Evolutionary conservation across 2,329 filamentous ascomycete species (phyloP), one percentile per base, ranked within the genome.

Genomic region (Botrytis galanthina): DNA sequence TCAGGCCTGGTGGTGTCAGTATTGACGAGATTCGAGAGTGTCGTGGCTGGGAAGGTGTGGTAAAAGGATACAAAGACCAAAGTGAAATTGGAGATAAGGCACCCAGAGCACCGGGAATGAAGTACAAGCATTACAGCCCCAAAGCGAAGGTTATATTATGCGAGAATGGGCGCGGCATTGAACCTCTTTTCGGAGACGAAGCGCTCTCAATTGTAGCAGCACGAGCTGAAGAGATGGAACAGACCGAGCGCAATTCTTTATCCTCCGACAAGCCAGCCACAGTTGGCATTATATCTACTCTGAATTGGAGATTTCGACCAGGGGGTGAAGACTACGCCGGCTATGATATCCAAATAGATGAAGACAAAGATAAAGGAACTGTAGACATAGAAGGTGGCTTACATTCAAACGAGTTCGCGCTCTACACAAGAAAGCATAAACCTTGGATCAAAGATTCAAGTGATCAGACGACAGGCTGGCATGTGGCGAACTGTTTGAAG

Each of bases 81-180:
- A 89, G 89, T 26, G 89, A 93, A 78, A 86, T 88, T 32, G 91
- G 88, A 8, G 89, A 88, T 69, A 84, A 75, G n/a, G 87, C 87
- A 16, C 96, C 96, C 0, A 87, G 93, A 73, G 96, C 96, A 0
- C 96, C 96, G 0, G 96, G 96, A 1, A 99, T 99, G 96, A 99
- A 99, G 83, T 99, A 99, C 82, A 93, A 96, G 81, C 96, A 99
- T 81, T 99, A 99, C 80, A 97, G 95, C 61, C 96, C 96, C 1
- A 93, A 91, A 81, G 97, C 96, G 1, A 90, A 87, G 63, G 95
- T 99, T 3, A 85, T 97, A 22, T 85, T 98, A 2, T 97, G 94
- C 80, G 93, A 97, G 81, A 83, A 88, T 39, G 60, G 44, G n/a
- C 12, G 44, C 46, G 8, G 22, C 2, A 54, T n/a, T 54, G 70